Percentiles rank a stretch among this genome's conserved stretches.
Evolutionary conservation across 1,139 yeast genomes (phyloP).

Genomic region (Debaryomyces coudertii): DNA sequence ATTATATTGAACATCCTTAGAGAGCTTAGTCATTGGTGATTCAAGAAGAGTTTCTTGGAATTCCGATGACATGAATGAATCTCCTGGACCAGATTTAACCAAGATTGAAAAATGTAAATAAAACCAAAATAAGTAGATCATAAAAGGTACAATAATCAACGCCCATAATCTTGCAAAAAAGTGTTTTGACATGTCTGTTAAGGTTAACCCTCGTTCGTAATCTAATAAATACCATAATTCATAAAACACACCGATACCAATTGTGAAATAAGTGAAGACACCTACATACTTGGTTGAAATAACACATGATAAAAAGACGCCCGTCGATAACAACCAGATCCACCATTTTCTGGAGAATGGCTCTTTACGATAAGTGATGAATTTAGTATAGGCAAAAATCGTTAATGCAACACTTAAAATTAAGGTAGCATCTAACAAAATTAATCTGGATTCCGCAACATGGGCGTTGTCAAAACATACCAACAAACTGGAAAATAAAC

Average conservation of each 20-base stretch:
- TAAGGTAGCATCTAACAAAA: constrained; percentile 87
- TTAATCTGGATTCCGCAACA: constrained; percentile 85
- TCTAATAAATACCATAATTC: constrained; percentile 91
- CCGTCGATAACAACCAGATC: constrained; percentile 82
- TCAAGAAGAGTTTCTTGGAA: constrained; percentile 92
- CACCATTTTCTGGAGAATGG: constrained; percentile 83
- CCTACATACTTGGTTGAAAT: constrained; percentile 97
- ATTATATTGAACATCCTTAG: constrained; percentile 72
- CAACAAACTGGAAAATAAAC: constrained; percentile 76
- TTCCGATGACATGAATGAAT: constrained; percentile 86
- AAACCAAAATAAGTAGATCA: constrained; percentile 89
- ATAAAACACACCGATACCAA: constrained; percentile 81
- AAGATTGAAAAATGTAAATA: constrained; percentile 85
- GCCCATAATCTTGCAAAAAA: constrained; percentile 75
- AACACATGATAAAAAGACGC: constrained; percentile 83
- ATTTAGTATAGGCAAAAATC: constrained; percentile 75
- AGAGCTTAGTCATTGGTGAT: constrained; percentile 70
- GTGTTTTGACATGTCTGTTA: constrained; percentile 65
- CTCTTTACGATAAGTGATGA: constrained; percentile 66
- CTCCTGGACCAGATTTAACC: constrained; percentile 92
- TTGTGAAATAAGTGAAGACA: constrained; percentile 81
- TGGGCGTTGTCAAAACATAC: constrained; percentile 92
- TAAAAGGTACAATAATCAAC: constrained; percentile 78
- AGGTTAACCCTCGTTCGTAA: constrained; percentile 64
- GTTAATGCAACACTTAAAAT: constrained; percentile 81